Conservation (phyloP, 495 filamentous ascomycete species). For the Penicillium cataractarum region DNA sequence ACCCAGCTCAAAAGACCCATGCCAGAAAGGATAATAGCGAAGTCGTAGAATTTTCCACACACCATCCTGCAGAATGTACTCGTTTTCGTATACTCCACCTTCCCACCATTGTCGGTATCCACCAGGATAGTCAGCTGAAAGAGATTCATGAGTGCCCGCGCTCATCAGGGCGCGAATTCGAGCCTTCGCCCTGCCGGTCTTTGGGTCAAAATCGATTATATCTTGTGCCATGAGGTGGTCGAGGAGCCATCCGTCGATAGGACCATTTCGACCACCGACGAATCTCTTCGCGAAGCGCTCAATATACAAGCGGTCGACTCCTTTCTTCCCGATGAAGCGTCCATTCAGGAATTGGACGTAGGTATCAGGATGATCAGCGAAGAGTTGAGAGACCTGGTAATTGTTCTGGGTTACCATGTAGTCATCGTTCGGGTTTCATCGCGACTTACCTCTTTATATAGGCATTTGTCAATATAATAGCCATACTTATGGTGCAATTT, state of each 20-base stretch:
- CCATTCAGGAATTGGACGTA: background rate
- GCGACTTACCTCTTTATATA: background rate
- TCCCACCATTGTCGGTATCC: constrained; percentile 14
- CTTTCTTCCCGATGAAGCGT: background rate
- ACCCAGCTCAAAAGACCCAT: constrained; percentile 7
- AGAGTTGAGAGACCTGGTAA: background rate
- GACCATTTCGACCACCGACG: constrained; percentile 11
- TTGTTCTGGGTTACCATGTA: too few relatives aligned
- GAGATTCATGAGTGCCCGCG: constrained; percentile 10
- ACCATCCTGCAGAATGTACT: constrained; percentile 10
- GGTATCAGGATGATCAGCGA: background rate
- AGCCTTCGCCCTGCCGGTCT: background rate
- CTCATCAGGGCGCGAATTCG: background rate
- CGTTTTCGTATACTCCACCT: constrained; percentile 13
- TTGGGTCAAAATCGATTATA: constrained; percentile 3
- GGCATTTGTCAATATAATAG: background rate
- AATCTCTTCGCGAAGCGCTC: constrained; percentile 12
- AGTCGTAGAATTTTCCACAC: constrained; percentile 13
- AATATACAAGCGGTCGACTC: constrained; percentile 4
- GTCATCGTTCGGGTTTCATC: too few relatives aligned
- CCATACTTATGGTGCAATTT: background rate
- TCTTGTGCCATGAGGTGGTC: constrained; percentile 15
- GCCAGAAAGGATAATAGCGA: constrained; percentile 16
- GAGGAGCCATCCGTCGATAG: constrained; percentile 13
- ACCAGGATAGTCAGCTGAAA: constrained; percentile 4